A percentile compares a stretch with the other conserved stretches of the same genome.
Evolutionary conservation across 78 protist species (phyloP).

Genomic region (Polysphondylium violaceum): DNA sequence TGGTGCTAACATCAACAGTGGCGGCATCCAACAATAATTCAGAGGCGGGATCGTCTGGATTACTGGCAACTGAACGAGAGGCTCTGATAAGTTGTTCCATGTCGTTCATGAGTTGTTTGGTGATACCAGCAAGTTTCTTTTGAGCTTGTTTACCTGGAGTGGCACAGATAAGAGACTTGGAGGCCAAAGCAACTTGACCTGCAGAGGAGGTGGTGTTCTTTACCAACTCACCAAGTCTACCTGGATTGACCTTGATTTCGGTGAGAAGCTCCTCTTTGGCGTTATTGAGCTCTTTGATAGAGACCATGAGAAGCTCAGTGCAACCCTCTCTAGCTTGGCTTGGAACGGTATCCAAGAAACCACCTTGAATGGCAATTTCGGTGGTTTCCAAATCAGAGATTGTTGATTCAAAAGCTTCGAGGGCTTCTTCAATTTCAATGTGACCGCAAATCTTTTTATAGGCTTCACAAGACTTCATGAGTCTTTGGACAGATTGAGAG

Average conservation of each 20-base stretch:
- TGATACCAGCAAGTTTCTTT: slow-evolving; percentile 63
- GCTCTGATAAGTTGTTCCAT: slow-evolving; percentile 78
- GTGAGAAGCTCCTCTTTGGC: slow-evolving; percentile 48
- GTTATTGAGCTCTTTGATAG: slow-evolving; percentile 51
- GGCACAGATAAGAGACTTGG: slow-evolving; percentile 43
- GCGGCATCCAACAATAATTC: slow-evolving; percentile 58
- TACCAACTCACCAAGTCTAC: slow-evolving; percentile 57
- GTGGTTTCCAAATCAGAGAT: slow-evolving; percentile 80
- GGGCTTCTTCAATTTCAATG: slow-evolving; percentile 80
- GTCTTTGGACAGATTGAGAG: slow-evolving; percentile 61
- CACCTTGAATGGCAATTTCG: slow-evolving; percentile 77
- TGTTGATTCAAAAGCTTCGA: slow-evolving; percentile 79
- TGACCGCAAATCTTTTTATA: slow-evolving; percentile 73
- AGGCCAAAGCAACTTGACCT: slow-evolving; percentile 38
- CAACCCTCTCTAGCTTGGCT: slow-evolving; percentile 68
- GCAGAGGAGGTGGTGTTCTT: slow-evolving; percentile 44
- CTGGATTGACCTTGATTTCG: slow-evolving; percentile 54
- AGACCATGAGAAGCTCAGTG: slow-evolving; percentile 60
- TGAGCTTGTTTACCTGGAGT: slow-evolving; percentile 66
- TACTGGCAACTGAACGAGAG: slow-evolving; percentile 58
- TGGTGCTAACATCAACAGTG: slow-evolving; percentile 20
- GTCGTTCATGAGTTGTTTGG: slow-evolving; percentile 73
- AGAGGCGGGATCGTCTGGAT: slow-evolving; percentile 48
- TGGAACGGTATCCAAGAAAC: slow-evolving; percentile 66
- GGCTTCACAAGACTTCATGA: slow-evolving; percentile 79